Base-by-base conservation (phyloP, 306 rosid species). In the Gynostemma pentaphyllum region DNA sequence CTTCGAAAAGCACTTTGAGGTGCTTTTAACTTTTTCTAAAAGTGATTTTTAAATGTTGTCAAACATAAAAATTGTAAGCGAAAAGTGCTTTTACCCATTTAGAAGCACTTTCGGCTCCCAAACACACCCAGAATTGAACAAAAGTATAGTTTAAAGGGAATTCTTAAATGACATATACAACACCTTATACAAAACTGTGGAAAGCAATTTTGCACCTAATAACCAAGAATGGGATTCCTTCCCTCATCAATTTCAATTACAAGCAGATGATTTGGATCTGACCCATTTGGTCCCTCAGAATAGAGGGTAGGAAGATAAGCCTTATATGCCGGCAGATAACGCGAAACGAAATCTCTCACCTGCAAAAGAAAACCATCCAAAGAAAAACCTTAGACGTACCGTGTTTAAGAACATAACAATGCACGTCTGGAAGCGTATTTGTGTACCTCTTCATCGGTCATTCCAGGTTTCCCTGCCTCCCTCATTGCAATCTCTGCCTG, bases 401-500 rank as follows among this genome's bases (percentile, higher is more conserved):
- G n/a, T n/a, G n/a, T n/a, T n/a, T n/a, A n/a, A n/a, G n/a, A n/a
- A n/a, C n/a, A n/a, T n/a, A n/a, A n/a, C n/a, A n/a, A n/a, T n/a
- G n/a, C n/a, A n/a, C n/a, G n/a, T n/a, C n/a, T n/a, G n/a, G n/a
- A n/a, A n/a, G n/a, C n/a, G n/a, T n/a, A n/a, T n/a, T n/a, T n/a
- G 62, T 73, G 18, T 9, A 87, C 95, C 96, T 86, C 99, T 7
- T 92, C 95, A 53, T 88, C 90, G 0, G 94, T 77, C 99, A 92
- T 86, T 64, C 95, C 96, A 3, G 96, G 85, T 0, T 92, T 92
- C 27, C 96, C 99, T 8, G 87, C 99, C 40, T 92, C 88, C 67
- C 94, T 92, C 99, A 92, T 92, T 16, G 95, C 99, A 69, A 92
- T 84, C 85, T 92, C 96, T 45, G 96, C 99, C 99, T 92, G 80